Base-by-base conservation (phyloP, 139 green algal genomes). In the Coccomyxa sp. region DNA sequence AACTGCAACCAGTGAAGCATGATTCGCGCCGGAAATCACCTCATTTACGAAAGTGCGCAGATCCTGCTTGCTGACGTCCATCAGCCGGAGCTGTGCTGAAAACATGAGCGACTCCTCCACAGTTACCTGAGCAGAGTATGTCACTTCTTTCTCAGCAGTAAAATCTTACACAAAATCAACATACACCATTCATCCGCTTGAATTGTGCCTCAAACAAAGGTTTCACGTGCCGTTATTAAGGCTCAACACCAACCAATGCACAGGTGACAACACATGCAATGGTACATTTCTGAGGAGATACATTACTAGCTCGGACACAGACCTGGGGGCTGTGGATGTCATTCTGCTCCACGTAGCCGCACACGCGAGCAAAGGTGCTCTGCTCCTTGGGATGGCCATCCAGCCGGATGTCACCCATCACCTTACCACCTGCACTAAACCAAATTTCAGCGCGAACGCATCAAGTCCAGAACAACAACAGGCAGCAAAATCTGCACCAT, bases 91-190 rank as follows among this genome's bases (percentile, higher is more conserved):
- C 58, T 58, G 67, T 13, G 89, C 88, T 27, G 67, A 85, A 86
- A 92, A 93, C 45, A 78, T 31, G 57, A 90, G 80, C 0, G 90
- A 89, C 85, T 93, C 90, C 0, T 76, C n/a, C n/a, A 93, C 85
- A 0, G 89, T 93, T 13, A 84, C 81, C 77, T 88, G 32, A 16
- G 32, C 38, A 51, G 38, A 7, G 7, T 7, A 51, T 51, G 38
- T 51, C 38, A 51, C 38, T 51, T 51, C 38, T 51, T 51, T 51
- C 38, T 11, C 38, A 11, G 7, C 38, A n/a, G n/a, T 51, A 3
- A 51, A 3, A 51, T 51, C 38, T 51, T 3, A 51, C 38, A 51
- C 7, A 51, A 11, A 7, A n/a, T 3, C 38, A 51, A 51, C 38
- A 51, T 51, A 3, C 38, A 51, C 38, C 38, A 51, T 51, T 7